A percentile compares a stretch with the other conserved stretches of the same genome.
Evolutionary conservation across 169 alveolate species (phyloP).

Genomic region (Plasmodium ovale): DNA sequence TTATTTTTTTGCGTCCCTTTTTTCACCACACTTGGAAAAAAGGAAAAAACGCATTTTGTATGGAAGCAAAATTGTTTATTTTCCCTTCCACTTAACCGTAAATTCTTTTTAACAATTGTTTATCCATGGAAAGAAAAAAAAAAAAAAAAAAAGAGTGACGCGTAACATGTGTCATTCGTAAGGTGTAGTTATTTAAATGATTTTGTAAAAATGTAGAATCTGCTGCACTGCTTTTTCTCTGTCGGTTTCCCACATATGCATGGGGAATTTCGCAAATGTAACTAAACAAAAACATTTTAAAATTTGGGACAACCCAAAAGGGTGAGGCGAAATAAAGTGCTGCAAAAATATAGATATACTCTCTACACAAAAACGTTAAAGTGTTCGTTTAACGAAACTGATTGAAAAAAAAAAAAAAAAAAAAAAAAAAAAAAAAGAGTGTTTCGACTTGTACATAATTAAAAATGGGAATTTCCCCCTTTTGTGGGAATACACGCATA

Average conservation of each 20-base stretch:
- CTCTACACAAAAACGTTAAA: neutral
- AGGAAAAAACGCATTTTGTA: conserved; percentile 3
- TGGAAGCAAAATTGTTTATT: conserved; percentile 15
- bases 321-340: neutral
- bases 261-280: neutral
- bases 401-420: conserved; percentile 12
- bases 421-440: neutral
- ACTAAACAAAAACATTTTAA: neutral
- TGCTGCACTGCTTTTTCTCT: no score
- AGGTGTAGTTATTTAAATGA: no score
- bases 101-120: conserved; percentile 8
- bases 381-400: no score
- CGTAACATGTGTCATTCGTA: no score
- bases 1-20: neutral
- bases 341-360: neutral
- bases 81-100: no score
- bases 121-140: neutral
- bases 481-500: neutral
- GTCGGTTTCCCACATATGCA: no score
- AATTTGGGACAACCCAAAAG: neutral
- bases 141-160: neutral
- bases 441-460: neutral
- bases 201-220: no score
- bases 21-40: no score
- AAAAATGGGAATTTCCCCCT: no score